Evolutionary conservation across 495 filamentous ascomycete genomes (phyloP), one percentile per base, ranked within the genome.

Genomic region (Hamigera avellanea): DNA sequence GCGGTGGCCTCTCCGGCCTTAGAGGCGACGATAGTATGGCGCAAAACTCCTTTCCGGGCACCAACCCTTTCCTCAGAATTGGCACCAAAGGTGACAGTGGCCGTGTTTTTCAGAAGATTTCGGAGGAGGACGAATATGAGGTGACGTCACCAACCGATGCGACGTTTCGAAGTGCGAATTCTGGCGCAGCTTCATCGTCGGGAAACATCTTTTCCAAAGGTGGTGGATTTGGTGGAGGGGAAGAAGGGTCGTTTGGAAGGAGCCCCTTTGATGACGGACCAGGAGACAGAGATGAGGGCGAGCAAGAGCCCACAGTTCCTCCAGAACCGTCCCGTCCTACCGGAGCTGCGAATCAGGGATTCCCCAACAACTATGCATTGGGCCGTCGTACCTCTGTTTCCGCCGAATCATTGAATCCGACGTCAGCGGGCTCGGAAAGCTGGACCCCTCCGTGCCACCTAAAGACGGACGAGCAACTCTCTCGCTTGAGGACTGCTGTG

Each of bases 301-400:
- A 39, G 2, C 51, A 57, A 14, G 54, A 54, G 1, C 46, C 39
- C 17, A 40, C 45, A n/a, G 50, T 46, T 37, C 38, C 44, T 15
- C 57, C 62, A 6, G 50, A 49, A 16, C 52, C 49, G 7, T 44
- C 48, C 28, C 59, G 57, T 44, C 61, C 57, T 8, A 54, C 44
- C 0, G 54, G 48, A 9, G 45, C 51, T 14, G 50, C 52, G 36
- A 59, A 69, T 19, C 76, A 84, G 33, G 82, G 80, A 38, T 86
- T 95, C 49, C 93, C 93, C 29, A 81, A 73, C 42, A 88, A 95
- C 52, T 98, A 95, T 60, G 89, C 88, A 53, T 76, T 95, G 67
- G 81, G 73, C 49, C 83, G 91, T 41, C 85, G 91, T 31, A 95
- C 87, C 14, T 96, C 91, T 6, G 93, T 98, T 19, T 96, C 93